phyloP scores from a whole-genome alignment of 2,329 filamentous ascomycete genomes.

The Hymenoscyphus scutula region DNA sequence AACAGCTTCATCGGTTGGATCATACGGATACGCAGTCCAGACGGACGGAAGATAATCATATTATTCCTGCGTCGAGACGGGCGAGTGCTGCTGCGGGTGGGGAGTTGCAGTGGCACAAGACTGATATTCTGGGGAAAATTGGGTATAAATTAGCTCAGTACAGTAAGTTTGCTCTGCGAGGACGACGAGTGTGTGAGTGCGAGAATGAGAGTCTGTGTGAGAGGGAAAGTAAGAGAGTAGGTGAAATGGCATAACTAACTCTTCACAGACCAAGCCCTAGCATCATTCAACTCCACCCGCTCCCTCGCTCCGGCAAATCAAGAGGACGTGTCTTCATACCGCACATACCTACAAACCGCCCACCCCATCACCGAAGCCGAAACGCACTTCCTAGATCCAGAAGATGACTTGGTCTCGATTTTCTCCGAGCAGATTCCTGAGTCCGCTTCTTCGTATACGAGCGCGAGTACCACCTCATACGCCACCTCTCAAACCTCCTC shows the following conservation, averaged over 20 bases:
- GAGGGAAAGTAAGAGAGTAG: too few species aligned
- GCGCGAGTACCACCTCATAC: conserved; percentile 2
- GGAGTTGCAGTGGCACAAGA: conserved; percentile 59
- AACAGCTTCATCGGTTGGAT: conserved; percentile 71
- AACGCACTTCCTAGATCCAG: conserved; percentile 34
- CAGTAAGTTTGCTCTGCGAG: too few species aligned
- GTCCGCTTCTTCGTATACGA: conserved; percentile 12
- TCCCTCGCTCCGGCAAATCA: conserved; percentile 47
- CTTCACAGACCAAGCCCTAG: conserved; percentile 53
- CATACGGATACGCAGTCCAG: conserved; percentile 48
- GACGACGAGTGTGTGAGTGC: too few species aligned
- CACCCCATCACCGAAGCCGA: conserved; percentile 58
- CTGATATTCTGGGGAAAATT: conserved; percentile 59
- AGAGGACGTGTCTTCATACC: conserved; percentile 52
- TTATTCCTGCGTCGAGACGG: conserved; percentile 59
- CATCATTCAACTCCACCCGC: conserved; percentile 55
- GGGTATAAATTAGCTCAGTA: conserved; percentile 67
- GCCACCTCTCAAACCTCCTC: conserved; percentile 6
- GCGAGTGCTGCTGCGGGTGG: conserved; percentile 49
- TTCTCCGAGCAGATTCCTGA: conserved; percentile 19
- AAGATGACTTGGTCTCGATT: conserved; percentile 34
- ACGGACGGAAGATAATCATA: conserved; percentile 33
- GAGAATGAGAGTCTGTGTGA: too few species aligned
- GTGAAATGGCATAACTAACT: too few species aligned
- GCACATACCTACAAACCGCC: conserved; percentile 53